Percentiles rank a stretch among this genome's conserved stretches.
These are phyloP conservation scores for Hypoxylon sp. DNA, from an alignment of 2,329 filamentous ascomycete species.

Conservation along the genomic window DNA sequence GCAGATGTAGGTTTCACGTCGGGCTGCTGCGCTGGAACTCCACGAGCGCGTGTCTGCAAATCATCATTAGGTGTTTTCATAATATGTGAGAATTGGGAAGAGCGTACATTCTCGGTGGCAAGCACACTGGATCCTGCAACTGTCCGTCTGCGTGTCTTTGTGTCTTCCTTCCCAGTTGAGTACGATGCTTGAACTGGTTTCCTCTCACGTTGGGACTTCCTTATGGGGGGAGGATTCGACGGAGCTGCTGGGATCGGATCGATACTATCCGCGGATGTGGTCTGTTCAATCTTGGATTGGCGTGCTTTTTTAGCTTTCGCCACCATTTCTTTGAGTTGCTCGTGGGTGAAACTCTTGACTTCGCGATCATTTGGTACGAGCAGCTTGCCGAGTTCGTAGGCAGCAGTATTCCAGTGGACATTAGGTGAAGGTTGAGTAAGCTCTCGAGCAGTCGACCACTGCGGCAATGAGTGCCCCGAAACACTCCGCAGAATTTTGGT, in stretches of 20 bases:
- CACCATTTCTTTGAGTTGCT: slow-evolving; percentile 81
- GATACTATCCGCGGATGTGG: slow-evolving; percentile 51
- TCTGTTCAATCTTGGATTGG: slow-evolving; percentile 61
- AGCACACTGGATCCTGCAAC: slow-evolving; percentile 65
- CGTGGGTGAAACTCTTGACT: slow-evolving; percentile 78
- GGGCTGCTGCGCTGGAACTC: slow-evolving; percentile 53
- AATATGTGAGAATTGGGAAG: slow-evolving; percentile 8
- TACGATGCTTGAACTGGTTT: slow-evolving; percentile 69
- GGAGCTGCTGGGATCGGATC: slow-evolving; percentile 33
- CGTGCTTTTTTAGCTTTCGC: slow-evolving; percentile 73
- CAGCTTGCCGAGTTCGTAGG: slow-evolving; percentile 83
- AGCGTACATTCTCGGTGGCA: slow-evolving; percentile 57
- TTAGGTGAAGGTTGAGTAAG: slow-evolving; percentile 80
- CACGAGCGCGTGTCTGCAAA: slow-evolving; percentile 51
- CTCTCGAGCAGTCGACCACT: slow-evolving; percentile 54
- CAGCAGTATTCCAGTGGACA: slow-evolving; percentile 86
- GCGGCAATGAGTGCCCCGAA: slow-evolving; percentile 63
- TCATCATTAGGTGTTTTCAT: slow-evolving; percentile 34
- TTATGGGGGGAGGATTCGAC: slow-evolving; percentile 60
- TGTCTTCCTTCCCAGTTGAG: slow-evolving; percentile 63
- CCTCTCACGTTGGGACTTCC: slow-evolving; percentile 80
- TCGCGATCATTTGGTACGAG: slow-evolving; percentile 82
- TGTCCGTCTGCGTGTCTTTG: slow-evolving; percentile 69
- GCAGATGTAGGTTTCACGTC: slow-evolving; percentile 60
- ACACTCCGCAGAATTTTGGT: slow-evolving; percentile 73